Base-by-base conservation (phyloP, 1,284 basidiomycete genomes). In the Austroboletus niveus region DNA sequence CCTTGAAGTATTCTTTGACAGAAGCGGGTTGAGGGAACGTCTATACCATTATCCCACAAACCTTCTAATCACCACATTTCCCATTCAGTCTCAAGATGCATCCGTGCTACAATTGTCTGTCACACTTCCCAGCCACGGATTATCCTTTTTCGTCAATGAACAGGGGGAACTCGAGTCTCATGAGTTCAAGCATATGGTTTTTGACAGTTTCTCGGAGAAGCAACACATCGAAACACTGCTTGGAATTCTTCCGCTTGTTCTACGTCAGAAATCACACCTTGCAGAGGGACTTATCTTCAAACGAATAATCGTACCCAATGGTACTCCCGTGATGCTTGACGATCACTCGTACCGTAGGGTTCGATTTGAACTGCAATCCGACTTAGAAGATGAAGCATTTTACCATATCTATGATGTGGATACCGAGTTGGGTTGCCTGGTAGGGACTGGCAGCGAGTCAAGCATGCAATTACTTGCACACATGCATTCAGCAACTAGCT, bases 401-500 rank as follows among this genome's bases (percentile, higher is more conserved):
- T 75, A 70, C 57, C 64, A 71, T 48, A 64, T 64, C 10, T 81
- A 79, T 52, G 58, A 59, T 0, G 57, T 77, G 29, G 70, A 81
- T 54, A 55, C 52, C 0, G 62, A 69, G 10, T 61, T 81, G 8
- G 69, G 75, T 6, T 63, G 68, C 47, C 60, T 81, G 3, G 62
- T 62, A 1, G 69, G 72, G 3, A 64, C 61, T 27, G 53, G 52
- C 32, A 69, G 63, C 14, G 53, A 75, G 42, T 61, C 61, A 2
- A 71, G 66, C 55, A 68, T 66, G 44, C 56, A 76, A 4, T 78
- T 71, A 54, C 69, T 66, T 42, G 64, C 71, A 0, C 75, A 76
- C 46, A 64, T 82, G 12, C 80, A 82, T 42, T 75, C 76, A 3
- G 44, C 75, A 5, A 79, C 75, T 0, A 72, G 72, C 36, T 12